phyloP scores from a whole-genome alignment of 352 stramenopile genomes.

The Phytophthora lateralis region DNA sequence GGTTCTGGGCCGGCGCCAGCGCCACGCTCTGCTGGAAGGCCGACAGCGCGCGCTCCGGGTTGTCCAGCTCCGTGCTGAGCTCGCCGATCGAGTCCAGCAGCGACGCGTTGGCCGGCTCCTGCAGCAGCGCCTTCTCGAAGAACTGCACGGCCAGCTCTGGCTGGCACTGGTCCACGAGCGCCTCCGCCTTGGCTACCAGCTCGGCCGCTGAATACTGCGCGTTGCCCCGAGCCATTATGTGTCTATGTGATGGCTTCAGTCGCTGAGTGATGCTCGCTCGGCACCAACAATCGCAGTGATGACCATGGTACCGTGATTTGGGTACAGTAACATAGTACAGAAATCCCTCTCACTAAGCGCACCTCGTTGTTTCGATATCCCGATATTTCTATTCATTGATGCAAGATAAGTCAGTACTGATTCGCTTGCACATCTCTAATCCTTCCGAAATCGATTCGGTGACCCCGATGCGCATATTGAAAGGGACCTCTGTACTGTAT shows the following conservation, averaged over 20 bases:
- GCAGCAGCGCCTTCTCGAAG: constrained; percentile 76
- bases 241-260: constrained; percentile 14
- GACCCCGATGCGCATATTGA: too few relatives aligned
- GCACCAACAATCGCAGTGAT: constrained; percentile 1
- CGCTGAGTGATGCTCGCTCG: neutral
- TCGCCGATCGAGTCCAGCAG: constrained; percentile 84
- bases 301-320: neutral
- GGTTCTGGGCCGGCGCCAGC: constrained; percentile 72
- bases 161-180: constrained; percentile 85
- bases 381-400: too few relatives aligned
- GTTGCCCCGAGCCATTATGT: constrained; percentile 35
- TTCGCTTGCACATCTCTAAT: too few relatives aligned
- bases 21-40: constrained; percentile 77
- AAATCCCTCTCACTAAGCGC: too few relatives aligned
- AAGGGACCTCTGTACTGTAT: too few relatives aligned
- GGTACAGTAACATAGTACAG: too few relatives aligned
- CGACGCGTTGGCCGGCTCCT: constrained; percentile 70
- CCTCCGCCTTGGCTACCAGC: constrained; percentile 83
- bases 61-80: constrained; percentile 82
- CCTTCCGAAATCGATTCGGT: too few relatives aligned
- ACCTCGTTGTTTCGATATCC: too few relatives aligned
- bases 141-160: constrained; percentile 86
- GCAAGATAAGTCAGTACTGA: too few relatives aligned
- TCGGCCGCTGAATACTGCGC: constrained; percentile 65
- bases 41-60: constrained; percentile 72